Percentiles rank a stretch among this genome's conserved stretches.
phyloP scores from a whole-genome alignment of 2,329 filamentous ascomycete genomes.

The Bipolaris zeicola region DNA sequence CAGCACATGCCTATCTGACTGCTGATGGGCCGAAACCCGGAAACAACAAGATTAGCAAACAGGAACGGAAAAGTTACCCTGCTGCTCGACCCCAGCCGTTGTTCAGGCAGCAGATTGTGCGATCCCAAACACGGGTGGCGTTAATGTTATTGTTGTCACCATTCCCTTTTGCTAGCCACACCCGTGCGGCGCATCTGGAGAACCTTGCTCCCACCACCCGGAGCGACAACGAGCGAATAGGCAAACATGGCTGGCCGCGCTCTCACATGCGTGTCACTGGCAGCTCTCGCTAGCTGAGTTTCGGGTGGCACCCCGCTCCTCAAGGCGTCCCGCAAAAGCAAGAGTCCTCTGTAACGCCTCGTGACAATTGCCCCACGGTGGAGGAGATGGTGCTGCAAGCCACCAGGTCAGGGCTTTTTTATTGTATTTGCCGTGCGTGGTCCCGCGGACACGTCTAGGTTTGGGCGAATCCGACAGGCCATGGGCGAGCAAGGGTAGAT shows the following conservation, averaged over 20 bases:
- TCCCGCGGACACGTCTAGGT: neutral
- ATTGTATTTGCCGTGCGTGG: conserved; percentile 11
- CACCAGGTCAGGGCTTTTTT: conserved; percentile 11
- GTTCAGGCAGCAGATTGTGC: conserved; percentile 26
- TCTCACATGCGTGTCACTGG: conserved; percentile 35
- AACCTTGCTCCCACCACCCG: conserved; percentile 28
- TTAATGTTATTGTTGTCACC: conserved; percentile 25
- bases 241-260: conserved; percentile 10
- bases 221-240: conserved; percentile 27
- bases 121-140: conserved; percentile 38
- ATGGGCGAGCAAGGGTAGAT: neutral
- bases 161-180: conserved; percentile 36
- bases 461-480: conserved; percentile 1
- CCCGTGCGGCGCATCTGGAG: conserved; percentile 41
- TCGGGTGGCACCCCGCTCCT: conserved; percentile 17
- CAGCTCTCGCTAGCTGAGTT: conserved; percentile 13
- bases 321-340: conserved; percentile 16
- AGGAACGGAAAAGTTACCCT: conserved; percentile 1
- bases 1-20: conserved; percentile 27
- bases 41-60: conserved; percentile 18
- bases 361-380: conserved; percentile 16
- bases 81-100: conserved; percentile 10
- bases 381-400: conserved; percentile 19
- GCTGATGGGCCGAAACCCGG: conserved; percentile 14
- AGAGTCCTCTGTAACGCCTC: conserved; percentile 24